These are phyloP conservation scores for Cerrena zonata DNA, from an alignment of 1,284 basidiomycete species.

Conservation along the genomic window DNA sequence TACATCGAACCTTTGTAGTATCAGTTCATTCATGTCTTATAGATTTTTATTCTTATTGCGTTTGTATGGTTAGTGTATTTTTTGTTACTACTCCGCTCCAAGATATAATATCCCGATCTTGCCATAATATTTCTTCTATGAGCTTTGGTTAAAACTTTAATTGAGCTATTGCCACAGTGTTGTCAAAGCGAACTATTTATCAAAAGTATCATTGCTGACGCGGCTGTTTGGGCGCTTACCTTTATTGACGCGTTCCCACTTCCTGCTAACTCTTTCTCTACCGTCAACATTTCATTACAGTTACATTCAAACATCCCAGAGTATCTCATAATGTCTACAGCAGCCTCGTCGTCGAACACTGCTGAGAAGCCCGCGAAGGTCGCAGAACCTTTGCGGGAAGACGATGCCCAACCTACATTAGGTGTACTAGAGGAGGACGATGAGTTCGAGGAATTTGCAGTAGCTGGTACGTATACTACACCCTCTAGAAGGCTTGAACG, in stretches of 20 bases:
- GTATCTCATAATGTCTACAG: constrained; percentile 26
- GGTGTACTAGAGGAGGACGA: constrained; percentile 80
- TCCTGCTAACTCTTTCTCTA: constrained; percentile 10
- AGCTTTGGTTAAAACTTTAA: no score
- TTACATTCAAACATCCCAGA: constrained; percentile 5
- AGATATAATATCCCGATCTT: no score
- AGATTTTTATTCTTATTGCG: no score
- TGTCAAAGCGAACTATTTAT: no score
- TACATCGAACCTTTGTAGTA: no score
- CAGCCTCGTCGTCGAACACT: constrained; percentile 31
- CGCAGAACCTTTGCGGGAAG: constrained; percentile 29
- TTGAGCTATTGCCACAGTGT: no score
- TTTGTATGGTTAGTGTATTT: no score
- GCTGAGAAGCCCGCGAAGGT: constrained; percentile 27
- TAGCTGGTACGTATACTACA: constrained; percentile 47
- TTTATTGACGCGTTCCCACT: no score
- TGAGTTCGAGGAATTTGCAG: constrained; percentile 77
- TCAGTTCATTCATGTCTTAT: no score
- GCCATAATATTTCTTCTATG: no score
- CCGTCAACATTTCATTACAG: not conserved
- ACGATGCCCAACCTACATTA: constrained; percentile 45
- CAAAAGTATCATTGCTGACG: constrained; percentile 19
- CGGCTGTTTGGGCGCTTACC: constrained; percentile 7
- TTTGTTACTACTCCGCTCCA: no score
- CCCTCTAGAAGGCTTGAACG: not conserved